These are phyloP conservation scores for Fusarium begoniae DNA, from an alignment of 2,329 filamentous ascomycete species.

Conservation along the genomic window DNA sequence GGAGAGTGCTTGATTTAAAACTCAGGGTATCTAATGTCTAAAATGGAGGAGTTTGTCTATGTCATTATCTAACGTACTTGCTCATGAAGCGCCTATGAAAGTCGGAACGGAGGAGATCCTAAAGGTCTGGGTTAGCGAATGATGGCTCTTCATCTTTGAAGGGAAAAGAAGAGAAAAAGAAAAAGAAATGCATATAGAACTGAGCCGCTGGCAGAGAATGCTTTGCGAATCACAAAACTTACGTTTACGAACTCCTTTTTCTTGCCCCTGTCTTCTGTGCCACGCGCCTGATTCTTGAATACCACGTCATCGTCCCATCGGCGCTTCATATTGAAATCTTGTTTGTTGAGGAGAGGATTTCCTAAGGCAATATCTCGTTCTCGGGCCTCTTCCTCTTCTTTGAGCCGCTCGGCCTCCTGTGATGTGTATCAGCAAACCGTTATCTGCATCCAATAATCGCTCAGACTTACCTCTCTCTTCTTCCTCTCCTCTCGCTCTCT, in stretches of 20 bases:
- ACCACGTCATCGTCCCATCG: conserved; percentile 99
- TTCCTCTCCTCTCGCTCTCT: conserved; percentile 67
- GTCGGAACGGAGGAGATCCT: conserved; percentile 91
- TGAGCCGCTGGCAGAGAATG: neutral
- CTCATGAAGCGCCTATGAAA: conserved; percentile 98
- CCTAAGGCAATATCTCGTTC: conserved; percentile 91
- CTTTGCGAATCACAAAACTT: conserved; percentile 47
- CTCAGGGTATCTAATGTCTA: conserved; percentile 43
- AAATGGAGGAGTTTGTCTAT: conserved; percentile 20
- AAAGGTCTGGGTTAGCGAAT: conserved; percentile 33
- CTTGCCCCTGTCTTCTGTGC: conserved; percentile 89
- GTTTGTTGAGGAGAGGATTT: conserved; percentile 89
- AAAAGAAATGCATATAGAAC: neutral
- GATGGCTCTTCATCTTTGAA: neutral
- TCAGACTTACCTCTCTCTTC: conserved; percentile 48
- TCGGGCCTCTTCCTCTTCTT: conserved; percentile 81
- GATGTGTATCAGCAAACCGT: conserved; percentile 8
- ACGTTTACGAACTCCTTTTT: conserved; percentile 97
- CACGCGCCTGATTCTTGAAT: conserved; percentile 97
- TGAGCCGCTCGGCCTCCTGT: conserved; percentile 81
- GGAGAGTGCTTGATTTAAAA: conserved; percentile 26
- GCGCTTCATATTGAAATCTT: conserved; percentile 89
- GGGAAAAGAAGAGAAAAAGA: neutral
- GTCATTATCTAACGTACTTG: conserved; percentile 66
- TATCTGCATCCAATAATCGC: neutral